A percentile compares a stretch with the other conserved stretches of the same genome.
phyloP scores from a whole-genome alignment of 345 rosid species.

The Acer campestre region DNA sequence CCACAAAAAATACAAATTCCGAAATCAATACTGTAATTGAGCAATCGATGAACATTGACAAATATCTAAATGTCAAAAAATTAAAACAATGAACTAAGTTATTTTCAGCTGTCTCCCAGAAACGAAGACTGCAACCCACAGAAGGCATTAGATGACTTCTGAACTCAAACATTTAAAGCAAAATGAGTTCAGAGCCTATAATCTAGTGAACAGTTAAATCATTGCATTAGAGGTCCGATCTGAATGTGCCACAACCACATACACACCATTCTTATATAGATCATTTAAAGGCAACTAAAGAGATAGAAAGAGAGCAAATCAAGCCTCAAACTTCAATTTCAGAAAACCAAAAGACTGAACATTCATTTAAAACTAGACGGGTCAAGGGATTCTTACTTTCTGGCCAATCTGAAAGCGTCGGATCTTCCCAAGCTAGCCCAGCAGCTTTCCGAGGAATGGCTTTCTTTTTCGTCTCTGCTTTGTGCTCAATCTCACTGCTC shows the following conservation, averaged over 20 bases:
- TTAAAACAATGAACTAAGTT: too few relatives aligned
- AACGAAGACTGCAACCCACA: too few relatives aligned
- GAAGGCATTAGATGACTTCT: neutral
- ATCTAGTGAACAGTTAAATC: neutral
- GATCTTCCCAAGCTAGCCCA: constrained; percentile 96
- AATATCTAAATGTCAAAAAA: neutral
- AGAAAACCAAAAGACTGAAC: neutral
- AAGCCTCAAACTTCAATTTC: neutral
- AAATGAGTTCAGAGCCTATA: neutral
- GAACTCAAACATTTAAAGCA: neutral
- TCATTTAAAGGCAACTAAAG: neutral
- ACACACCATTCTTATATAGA: neutral
- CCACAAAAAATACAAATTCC: neutral
- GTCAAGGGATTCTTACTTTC: constrained; percentile 58
- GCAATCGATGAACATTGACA: neutral
- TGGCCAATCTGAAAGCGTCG: constrained; percentile 96
- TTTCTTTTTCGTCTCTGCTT: constrained; percentile 88
- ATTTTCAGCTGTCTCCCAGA: too few relatives aligned
- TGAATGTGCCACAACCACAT: neutral
- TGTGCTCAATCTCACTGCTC: constrained; percentile 87
- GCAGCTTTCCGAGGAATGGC: constrained; percentile 98
- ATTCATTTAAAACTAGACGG: neutral
- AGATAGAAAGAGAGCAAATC: neutral
- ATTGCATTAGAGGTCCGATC: neutral
- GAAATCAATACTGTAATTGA: too few relatives aligned